Conservation (phyloP, 2,329 filamentous ascomycete genomes). For the Fusarium verticillioides region DNA sequence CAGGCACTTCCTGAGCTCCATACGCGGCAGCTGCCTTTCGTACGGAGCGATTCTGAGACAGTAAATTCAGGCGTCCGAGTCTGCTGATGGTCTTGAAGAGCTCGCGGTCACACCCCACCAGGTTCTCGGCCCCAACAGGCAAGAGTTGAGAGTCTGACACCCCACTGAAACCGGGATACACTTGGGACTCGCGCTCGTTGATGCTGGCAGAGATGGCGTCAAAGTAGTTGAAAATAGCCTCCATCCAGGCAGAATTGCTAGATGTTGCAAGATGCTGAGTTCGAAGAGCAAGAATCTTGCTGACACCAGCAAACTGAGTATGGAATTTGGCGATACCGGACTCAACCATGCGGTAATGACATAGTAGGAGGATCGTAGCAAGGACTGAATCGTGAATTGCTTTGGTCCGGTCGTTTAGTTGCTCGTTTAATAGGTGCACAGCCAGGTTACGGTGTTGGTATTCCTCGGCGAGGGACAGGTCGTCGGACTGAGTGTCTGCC, state of each 20-base stretch:
- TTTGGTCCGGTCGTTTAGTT: conserved; percentile 79
- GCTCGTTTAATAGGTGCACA: conserved; percentile 83
- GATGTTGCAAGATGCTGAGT: conserved; percentile 59
- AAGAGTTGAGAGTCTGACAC: conserved; percentile 61
- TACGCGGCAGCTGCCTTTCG: conserved; percentile 48
- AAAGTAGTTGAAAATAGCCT: conserved; percentile 92
- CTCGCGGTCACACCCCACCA: conserved; percentile 86
- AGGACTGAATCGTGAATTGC: conserved; percentile 88
- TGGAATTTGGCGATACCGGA: conserved; percentile 93
- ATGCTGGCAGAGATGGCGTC: conserved; percentile 92
- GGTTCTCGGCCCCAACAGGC: conserved; percentile 78
- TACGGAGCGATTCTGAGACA: conserved; percentile 76
- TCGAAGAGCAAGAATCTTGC: conserved; percentile 85
- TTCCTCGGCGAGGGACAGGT: conserved; percentile 79
- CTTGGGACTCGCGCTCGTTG: conserved; percentile 89
- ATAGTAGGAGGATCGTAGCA: conserved; percentile 86
- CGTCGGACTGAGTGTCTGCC: conserved; percentile 62
- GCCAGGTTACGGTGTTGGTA: conserved; percentile 84
- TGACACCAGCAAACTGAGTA: conserved; percentile 91
- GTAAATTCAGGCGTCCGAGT: conserved; percentile 84
- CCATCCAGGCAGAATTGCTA: conserved; percentile 87
- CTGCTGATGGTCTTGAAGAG: conserved; percentile 88
- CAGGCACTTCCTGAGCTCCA: conserved; percentile 21
- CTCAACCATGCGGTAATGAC: conserved; percentile 93
- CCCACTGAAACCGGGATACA: conserved; percentile 74